Evolutionary conservation across 116 monocot genomes (phyloP).

Genomic region (Iris pallida): DNA sequence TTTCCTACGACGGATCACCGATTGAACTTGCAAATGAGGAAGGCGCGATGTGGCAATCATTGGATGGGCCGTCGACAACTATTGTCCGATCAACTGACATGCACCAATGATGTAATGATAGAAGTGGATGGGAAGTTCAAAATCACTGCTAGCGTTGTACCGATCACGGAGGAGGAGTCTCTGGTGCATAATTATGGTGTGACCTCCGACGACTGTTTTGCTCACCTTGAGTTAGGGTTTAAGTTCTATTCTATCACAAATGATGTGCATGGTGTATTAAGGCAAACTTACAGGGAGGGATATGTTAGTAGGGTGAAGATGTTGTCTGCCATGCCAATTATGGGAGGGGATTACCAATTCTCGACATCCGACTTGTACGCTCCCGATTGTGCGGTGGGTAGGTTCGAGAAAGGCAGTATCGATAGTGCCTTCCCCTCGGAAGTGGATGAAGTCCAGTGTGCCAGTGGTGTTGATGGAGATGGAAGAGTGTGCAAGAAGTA

Average conservation of each 20-base stretch:
- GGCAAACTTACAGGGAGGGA: slow-evolving; percentile 33
- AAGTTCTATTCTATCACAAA: slow-evolving; percentile 25
- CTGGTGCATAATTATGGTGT: slow-evolving; percentile 30
- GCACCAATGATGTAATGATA: no score
- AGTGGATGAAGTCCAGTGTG: not conserved
- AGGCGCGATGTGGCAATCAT: slow-evolving; percentile 24
- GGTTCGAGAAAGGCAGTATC: slow-evolving; percentile 5
- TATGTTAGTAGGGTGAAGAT: slow-evolving; percentile 34
- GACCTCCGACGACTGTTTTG: slow-evolving; percentile 25
- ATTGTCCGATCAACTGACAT: no score
- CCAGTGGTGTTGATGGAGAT: not conserved
- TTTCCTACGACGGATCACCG: slow-evolving; percentile 31
- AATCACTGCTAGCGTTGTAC: slow-evolving; percentile 22
- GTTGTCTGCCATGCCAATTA: slow-evolving; percentile 21
- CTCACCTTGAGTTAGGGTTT: slow-evolving; percentile 37
- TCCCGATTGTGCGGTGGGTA: slow-evolving; percentile 4
- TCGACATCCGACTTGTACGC: not conserved
- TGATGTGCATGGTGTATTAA: slow-evolving; percentile 31
- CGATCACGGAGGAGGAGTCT: slow-evolving; percentile 37
- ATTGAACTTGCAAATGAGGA: slow-evolving; percentile 13
- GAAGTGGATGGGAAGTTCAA: slow-evolving; percentile 18
- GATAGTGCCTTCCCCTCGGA: not conserved
- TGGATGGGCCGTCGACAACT: slow-evolving; percentile 6
- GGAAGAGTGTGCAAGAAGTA: slow-evolving; percentile 28
- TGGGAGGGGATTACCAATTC: slow-evolving; percentile 27